Percentiles rank a stretch among this genome's conserved stretches.
These are phyloP conservation scores for Sporothrix brasiliensis DNA, from an alignment of 2,329 filamentous ascomycete genomes.

Conservation along the genomic window DNA sequence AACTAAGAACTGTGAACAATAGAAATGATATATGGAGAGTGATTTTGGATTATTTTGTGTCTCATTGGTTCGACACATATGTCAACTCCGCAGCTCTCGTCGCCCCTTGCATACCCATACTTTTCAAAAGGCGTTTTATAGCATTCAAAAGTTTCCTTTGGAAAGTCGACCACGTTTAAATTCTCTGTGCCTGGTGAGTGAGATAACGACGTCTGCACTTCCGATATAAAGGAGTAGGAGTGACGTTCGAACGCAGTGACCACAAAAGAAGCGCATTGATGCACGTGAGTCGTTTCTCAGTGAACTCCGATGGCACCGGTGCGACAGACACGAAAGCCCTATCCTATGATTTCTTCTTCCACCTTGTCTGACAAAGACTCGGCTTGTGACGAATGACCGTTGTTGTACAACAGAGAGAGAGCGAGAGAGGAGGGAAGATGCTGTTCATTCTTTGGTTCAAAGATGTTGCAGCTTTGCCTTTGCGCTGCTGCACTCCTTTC, in stretches of 20 bases:
- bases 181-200: background rate
- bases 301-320: background rate
- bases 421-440: background rate
- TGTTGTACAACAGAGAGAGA: constrained; percentile 4
- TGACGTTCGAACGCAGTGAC: background rate
- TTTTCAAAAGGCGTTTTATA: constrained; percentile 14
- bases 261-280: constrained; percentile 1
- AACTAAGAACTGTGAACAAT: background rate
- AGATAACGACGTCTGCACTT: background rate
- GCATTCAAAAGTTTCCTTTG: constrained; percentile 17
- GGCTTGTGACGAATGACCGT: background rate
- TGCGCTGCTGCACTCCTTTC: background rate
- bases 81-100: background rate
- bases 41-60: constrained; percentile 1
- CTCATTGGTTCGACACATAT: background rate
- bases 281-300: background rate
- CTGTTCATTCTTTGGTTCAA: background rate
- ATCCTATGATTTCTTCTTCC: background rate
- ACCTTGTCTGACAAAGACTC: background rate
- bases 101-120: constrained; percentile 3
- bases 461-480: too few relatives aligned
- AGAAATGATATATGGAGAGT: background rate
- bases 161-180: background rate
- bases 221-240: background rate
- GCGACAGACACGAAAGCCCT: background rate